phyloP scores from a whole-genome alignment of 352 stramenopile genomes.

The Globisporangium abappressorium region DNA sequence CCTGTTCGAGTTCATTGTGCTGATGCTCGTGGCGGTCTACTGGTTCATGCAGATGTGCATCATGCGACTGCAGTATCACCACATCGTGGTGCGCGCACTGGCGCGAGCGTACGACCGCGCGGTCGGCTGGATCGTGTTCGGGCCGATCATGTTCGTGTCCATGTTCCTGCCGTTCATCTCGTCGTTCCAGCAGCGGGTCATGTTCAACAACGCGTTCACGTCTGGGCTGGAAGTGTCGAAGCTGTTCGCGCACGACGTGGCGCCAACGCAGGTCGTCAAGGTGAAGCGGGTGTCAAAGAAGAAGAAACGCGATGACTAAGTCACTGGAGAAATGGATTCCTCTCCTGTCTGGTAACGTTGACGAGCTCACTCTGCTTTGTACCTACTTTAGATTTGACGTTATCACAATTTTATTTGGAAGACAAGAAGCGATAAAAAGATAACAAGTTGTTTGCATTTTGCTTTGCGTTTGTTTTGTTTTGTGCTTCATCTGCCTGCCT shows the following conservation, averaged over 20 bases:
- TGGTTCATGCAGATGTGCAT: conserved; percentile 87
- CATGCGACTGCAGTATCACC: conserved; percentile 74
- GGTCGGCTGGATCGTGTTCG: conserved; percentile 87
- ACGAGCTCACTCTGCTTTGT: conserved; percentile 4
- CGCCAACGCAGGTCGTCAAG: conserved; percentile 77
- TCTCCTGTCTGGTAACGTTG: background rate
- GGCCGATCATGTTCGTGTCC: conserved; percentile 83
- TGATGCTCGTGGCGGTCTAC: conserved; percentile 74
- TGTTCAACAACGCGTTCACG: conserved; percentile 91
- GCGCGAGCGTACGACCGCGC: conserved; percentile 70
- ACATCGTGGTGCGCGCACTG: conserved; percentile 80
- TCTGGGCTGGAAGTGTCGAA: conserved; percentile 87
- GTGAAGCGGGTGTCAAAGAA: conserved; percentile 88
- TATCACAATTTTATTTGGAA: conserved; percentile 10
- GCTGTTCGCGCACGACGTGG: conserved; percentile 85
- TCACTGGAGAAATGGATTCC: background rate
- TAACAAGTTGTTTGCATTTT: conserved; percentile 17
- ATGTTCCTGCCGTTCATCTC: conserved; percentile 90
- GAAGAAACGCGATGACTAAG: conserved; percentile 85
- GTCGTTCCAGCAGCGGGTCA: conserved; percentile 86
- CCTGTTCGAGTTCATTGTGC: conserved; percentile 67
- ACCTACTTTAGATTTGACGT: conserved; percentile 9
- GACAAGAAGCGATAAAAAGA: conserved; percentile 22
- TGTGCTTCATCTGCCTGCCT: background rate
- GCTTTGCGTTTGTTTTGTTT: background rate